Evolutionary conservation across 2,329 filamentous ascomycete species (phyloP), one percentile per base, ranked within the genome.

Genomic region (Whalleya microplaca): DNA sequence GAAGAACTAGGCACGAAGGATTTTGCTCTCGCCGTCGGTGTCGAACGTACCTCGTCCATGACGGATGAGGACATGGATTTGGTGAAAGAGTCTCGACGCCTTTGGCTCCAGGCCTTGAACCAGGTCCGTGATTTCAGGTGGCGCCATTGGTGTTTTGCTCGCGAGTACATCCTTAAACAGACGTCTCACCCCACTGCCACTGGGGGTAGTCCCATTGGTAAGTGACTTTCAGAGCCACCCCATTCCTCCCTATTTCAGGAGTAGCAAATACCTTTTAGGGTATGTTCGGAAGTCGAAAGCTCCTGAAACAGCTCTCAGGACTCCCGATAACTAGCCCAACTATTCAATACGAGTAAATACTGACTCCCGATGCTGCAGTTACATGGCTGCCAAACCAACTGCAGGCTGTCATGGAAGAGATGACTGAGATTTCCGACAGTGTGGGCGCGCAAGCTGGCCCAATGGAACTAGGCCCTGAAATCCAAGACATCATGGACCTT

Each of bases 331-430:
- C n/a, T n/a, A n/a, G n/a, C n/a, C n/a, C n/a, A n/a, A n/a, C n/a
- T n/a, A n/a, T n/a, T n/a, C n/a, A n/a, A n/a, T n/a, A n/a, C n/a
- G n/a, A n/a, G n/a, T n/a, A n/a, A n/a, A n/a, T n/a, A n/a, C n/a
- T n/a, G n/a, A n/a, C n/a, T n/a, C n/a, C n/a, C n/a, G n/a, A n/a
- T n/a, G n/a, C n/a, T n/a, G n/a, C n/a, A n/a, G n/a, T 93, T 16
- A 93, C 89, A 2, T 94, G 90, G 90, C 75, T 94, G 59, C 90
- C 90, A 2, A 94, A 93, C 73, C 90, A 94, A 77, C 80, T 94
- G 46, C 81, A 85, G 61, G 89, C 90, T 1, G 88, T 93, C 12
- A 79, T 94, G 73, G 78, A 81, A 12, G 81, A 91, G 68, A 93
- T 93, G 88, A 75, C 78, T 20, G 75, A 80, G 37, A 78, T 89